A percentile compares a stretch with the other conserved stretches of the same genome.
Conservation (phyloP, 768 basidiomycete species). For the Coprinopsis strossmayeri region DNA sequence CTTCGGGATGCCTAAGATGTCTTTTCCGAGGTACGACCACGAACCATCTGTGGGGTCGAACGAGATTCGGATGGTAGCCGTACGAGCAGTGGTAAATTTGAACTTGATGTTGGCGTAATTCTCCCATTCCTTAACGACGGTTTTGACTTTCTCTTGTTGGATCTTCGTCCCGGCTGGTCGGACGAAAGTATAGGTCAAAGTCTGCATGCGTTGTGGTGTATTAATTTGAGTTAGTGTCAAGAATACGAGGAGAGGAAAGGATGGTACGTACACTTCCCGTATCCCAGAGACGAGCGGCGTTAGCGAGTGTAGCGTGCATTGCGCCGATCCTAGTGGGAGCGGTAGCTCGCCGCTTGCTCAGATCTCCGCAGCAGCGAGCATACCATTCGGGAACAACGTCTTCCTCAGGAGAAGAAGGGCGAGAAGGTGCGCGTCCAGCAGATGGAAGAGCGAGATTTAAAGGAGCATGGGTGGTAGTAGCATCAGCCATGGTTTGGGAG, state of each 20-base stretch:
- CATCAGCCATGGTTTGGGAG: too few species aligned
- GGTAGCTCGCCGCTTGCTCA: not conserved
- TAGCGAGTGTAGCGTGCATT: constrained; percentile 8
- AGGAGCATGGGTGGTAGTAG: too few species aligned
- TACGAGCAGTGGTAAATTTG: not conserved
- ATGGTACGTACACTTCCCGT: constrained; percentile 4
- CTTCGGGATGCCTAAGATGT: not conserved
- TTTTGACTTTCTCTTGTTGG: constrained; percentile 11
- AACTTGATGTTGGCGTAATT: constrained; percentile 14
- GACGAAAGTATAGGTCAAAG: constrained; percentile 5
- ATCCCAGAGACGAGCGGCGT: constrained; percentile 7
- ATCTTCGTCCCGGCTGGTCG: not conserved
- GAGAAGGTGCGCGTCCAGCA: not conserved
- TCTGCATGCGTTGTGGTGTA: not conserved
- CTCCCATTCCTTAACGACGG: constrained; percentile 14
- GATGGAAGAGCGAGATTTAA: too few species aligned
- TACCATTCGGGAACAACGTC: not conserved
- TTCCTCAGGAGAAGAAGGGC: not conserved
- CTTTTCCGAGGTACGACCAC: constrained; percentile 14
- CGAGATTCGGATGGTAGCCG: constrained; percentile 8
- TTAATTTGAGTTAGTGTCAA: not conserved
- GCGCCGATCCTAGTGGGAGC: not conserved
- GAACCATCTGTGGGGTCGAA: constrained; percentile 10
- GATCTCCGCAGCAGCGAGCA: not conserved
- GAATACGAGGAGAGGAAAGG: not conserved